Evolutionary conservation across 2,329 filamentous ascomycete genomes (phyloP), one percentile per base, ranked within the genome.

Genomic region (Hypoxylon sp.): DNA sequence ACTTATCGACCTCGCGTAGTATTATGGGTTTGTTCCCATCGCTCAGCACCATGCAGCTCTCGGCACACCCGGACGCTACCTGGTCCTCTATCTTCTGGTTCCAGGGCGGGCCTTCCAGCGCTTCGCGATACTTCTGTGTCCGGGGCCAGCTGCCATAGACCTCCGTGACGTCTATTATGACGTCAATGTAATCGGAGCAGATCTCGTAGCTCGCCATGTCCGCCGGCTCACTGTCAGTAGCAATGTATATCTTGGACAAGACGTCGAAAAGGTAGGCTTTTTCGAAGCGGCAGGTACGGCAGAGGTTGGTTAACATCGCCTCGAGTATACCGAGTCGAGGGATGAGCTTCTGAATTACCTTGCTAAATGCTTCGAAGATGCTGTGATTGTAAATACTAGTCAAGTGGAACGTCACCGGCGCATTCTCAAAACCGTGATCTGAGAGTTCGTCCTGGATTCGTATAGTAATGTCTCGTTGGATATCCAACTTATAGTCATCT

Each of bases 201-300:
- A 98, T 97, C 82, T 98, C 96, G 79, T 99, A 99, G 78, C 93
- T 95, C 45, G 93, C 92, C 86, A 98, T 96, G 76, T 98, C 95
- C 32, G 95, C 93, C 0, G 95, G 95, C 41, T 93, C 91, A 30
- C 91, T 96, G 79, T 99, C 96, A 4, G 95, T 98, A 0, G 96
- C 96, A 73, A 99, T 97, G 82, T 99, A 99, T 69, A 99, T 97
- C 83, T 99, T 99, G 81, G 93, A 97, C 73, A 97, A 88, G 7
- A 98, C 94, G 77, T 99, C 97, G 78, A 99, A 99, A 5, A 99
- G 89, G 79, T 99, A 99, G 2, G 94, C 95, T 81, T 99, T 99
- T 79, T 98, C 94, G 78, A 99, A 98, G 51, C 93, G 92, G 77
- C 94, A 98, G 13, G 93, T 96, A 67, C 92, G 93, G 82, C 93